Base-by-base conservation (phyloP, 345 rosid genomes). In the Lepidium sativum region DNA sequence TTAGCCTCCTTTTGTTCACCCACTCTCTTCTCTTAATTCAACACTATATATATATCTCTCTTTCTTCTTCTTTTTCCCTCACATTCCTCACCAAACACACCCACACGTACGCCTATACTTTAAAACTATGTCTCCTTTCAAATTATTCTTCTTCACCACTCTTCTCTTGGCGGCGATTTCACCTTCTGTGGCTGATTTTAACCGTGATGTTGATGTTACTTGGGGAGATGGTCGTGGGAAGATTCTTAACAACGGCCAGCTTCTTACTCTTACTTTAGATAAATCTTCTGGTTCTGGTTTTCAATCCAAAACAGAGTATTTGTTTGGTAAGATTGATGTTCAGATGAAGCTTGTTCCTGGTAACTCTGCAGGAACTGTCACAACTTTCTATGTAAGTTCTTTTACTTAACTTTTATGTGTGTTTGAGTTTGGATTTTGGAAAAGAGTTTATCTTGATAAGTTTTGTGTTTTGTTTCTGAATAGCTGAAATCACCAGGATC, bases 281-380 rank as follows among this genome's bases (percentile, higher is more conserved):
- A 68, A 75, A 29, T 29, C 54, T 8, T 77, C 81, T 48, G 84
- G 84, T 18, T 78, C 82, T 10, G 82, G 84, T 1, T 78, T 80
- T 49, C 76, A 71, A 39, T 80, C 84, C 63, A 75, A 75, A 54
- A 62, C 59, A 3, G 78, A 78, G 54, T 80, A 55, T 35, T 40
- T 80, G 35, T 80, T 71, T 25, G 80, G 78, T 20, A 71, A 74
- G 55, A 54, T 80, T n/a, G 77, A 75, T 53, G 65, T 78, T 72
- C 73, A 80, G 40, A 63, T 80, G 23, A 80, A 80, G 33, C 81
- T 80, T 17, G 84, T 80, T 2, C 78, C 81, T 15, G 78, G 84
- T 21, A 71, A 80, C 48, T 80, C 84, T 13, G 84, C 84, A 20
- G 84, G 84, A 14, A 80, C 84, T 0, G 81, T 80, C 45, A 75